phyloP scores from a whole-genome alignment of 2,329 filamentous ascomycete genomes.

The Sporothrix humicola region DNA sequence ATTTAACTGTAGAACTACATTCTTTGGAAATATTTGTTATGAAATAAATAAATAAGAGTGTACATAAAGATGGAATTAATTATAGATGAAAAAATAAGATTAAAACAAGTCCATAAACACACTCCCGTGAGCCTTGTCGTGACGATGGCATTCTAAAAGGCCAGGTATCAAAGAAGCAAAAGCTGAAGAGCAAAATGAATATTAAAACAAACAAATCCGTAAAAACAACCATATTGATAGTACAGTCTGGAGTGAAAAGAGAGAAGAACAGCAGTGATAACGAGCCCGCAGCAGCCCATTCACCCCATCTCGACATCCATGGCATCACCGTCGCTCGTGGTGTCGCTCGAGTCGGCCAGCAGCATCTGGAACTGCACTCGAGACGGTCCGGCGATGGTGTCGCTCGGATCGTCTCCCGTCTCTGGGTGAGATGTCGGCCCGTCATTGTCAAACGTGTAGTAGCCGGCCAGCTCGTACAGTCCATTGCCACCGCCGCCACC shows the following conservation, averaged over 20 bases:
- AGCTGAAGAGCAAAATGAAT: background rate
- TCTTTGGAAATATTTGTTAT: no score
- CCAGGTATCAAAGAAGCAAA: background rate
- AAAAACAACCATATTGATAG: no score
- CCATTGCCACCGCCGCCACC: background rate
- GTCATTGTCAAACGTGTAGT: background rate
- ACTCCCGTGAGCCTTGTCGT: background rate
- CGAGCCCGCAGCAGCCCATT: background rate
- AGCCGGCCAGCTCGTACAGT: background rate
- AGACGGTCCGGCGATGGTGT: background rate
- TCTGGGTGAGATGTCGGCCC: background rate
- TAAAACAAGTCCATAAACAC: background rate
- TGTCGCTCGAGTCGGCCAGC: conserved; percentile 12
- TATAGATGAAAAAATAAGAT: background rate
- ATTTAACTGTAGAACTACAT: no score
- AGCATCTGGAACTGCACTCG: conserved; percentile 22
- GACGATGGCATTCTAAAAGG: background rate
- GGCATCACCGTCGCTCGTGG: conserved; percentile 27
- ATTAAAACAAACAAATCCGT: background rate
- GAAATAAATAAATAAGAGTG: no score
- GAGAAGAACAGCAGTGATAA: background rate
- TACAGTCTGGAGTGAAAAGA: background rate
- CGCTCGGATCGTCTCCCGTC: background rate
- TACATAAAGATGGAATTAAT: background rate
- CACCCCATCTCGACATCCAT: conserved; percentile 26